A percentile compares a stretch with the other conserved stretches of the same genome.
These are phyloP conservation scores for Nannochloropsis limnetica DNA, from an alignment of 352 stramenopile genomes.

Conservation along the genomic window DNA sequence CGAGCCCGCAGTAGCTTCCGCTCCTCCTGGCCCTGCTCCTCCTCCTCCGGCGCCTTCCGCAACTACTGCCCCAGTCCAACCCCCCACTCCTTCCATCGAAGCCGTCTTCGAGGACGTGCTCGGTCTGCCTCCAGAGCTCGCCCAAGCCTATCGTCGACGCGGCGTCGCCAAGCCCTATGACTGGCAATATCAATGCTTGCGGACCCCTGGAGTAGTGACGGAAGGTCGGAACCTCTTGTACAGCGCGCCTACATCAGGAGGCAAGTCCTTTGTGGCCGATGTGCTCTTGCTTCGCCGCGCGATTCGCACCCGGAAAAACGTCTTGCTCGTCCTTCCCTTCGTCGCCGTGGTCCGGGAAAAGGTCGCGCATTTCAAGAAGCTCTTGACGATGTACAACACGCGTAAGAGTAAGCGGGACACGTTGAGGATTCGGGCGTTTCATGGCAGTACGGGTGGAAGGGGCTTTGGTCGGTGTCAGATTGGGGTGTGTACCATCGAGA, in stretches of 20 bases:
- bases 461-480: constrained; percentile 44
- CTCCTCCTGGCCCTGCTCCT: neutral
- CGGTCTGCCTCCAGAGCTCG: constrained; percentile 40
- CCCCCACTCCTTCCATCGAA: neutral
- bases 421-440: constrained; percentile 48
- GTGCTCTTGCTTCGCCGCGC: constrained; percentile 48
- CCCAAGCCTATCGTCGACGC: constrained; percentile 41
- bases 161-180: constrained; percentile 43
- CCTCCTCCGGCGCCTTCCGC: neutral
- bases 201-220: constrained; percentile 37
- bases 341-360: constrained; percentile 56
- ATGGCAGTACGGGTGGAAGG: constrained; percentile 44
- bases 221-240: constrained; percentile 51
- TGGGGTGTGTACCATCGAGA: constrained; percentile 55
- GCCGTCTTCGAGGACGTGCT: constrained; percentile 34
- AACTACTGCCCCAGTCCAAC: neutral
- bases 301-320: constrained; percentile 41
- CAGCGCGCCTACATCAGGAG: constrained; percentile 52
- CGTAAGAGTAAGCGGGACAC: constrained; percentile 42
- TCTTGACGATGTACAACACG: constrained; percentile 44
- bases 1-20: neutral
- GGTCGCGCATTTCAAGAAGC: constrained; percentile 50
- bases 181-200: constrained; percentile 47
- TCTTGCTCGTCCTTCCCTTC: constrained; percentile 54
- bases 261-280: constrained; percentile 53